phyloP scores from a whole-genome alignment of 805 yeast genomes.

The Saccharomycopsis sp. region DNA sequence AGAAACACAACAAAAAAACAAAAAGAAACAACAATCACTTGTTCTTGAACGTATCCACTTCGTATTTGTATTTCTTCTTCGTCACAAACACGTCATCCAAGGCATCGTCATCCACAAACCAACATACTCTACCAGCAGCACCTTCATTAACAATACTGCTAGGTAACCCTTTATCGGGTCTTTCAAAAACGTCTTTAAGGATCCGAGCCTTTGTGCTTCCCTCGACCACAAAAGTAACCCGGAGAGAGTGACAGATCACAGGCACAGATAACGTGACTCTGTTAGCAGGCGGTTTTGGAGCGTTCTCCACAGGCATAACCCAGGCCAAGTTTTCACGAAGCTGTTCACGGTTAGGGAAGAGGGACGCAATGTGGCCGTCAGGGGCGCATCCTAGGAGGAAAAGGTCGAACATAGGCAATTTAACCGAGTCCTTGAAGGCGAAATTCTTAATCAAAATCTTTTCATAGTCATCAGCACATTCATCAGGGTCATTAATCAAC shows the following conservation, averaged over 20 bases:
- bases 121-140: constrained; percentile 93
- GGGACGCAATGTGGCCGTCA: constrained; percentile 96
- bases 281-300: constrained; percentile 81
- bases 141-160: constrained; percentile 89
- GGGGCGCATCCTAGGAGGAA: constrained; percentile 95
- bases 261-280: constrained; percentile 91
- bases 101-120: constrained; percentile 97
- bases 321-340: constrained; percentile 88
- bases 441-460: constrained; percentile 79
- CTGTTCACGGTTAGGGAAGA: constrained; percentile 87
- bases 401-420: constrained; percentile 89
- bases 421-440: constrained; percentile 94
- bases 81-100: constrained; percentile 58
- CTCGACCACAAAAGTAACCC: constrained; percentile 92
- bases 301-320: constrained; percentile 89
- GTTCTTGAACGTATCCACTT: constrained; percentile 20
- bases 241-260: constrained; percentile 86
- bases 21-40: constrained; percentile 1
- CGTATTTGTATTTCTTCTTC: constrained; percentile 20
- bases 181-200: constrained; percentile 84
- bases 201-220: constrained; percentile 94
- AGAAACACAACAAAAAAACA: too few species aligned
- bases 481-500: constrained; percentile 73
- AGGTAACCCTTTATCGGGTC: constrained; percentile 95
- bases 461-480: constrained; percentile 91